phyloP scores from a whole-genome alignment of 2,329 filamentous ascomycete species.

The Botrytis fabae region DNA sequence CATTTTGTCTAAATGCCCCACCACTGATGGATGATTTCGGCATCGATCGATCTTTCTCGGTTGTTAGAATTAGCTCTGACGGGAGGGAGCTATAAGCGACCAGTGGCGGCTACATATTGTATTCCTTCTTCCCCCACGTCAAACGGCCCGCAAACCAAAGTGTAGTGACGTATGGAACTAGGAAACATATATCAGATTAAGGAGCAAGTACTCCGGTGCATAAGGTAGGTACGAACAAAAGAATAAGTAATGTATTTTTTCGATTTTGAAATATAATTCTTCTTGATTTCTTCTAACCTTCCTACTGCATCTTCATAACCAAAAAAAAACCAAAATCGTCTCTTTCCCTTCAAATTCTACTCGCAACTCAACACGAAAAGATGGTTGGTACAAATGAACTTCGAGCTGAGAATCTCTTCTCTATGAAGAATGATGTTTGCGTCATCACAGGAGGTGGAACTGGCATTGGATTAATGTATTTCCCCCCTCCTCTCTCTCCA shows the following conservation, averaged over 20 bases:
- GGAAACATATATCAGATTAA: constrained; percentile 6
- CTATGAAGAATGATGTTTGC: constrained; percentile 47
- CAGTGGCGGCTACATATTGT: not conserved
- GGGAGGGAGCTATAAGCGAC: constrained; percentile 1
- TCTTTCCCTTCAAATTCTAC: not conserved
- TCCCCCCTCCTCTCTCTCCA: constrained; percentile 38
- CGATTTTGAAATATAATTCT: not conserved
- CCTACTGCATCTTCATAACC: not conserved
- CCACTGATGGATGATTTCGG: not conserved
- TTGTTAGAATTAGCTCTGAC: not conserved
- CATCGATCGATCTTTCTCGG: not conserved
- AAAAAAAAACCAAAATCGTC: not conserved
- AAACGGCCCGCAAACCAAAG: constrained; percentile 9
- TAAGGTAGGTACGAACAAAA: not conserved
- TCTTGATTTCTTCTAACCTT: not conserved
- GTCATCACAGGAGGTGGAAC: constrained; percentile 51
- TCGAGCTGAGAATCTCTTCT: constrained; percentile 50
- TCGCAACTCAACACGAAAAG: constrained; percentile 4
- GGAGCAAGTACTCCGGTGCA: constrained; percentile 16
- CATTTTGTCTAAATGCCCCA: not conserved
- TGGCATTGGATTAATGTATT: constrained; percentile 42
- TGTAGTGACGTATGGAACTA: constrained; percentile 11
- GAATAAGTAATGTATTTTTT: not conserved
- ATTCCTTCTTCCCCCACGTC: not conserved
- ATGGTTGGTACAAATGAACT: constrained; percentile 34